Evolutionary conservation across 176 grass and related monocot genomes (phyloP), one percentile per base, ranked within the genome.

Genomic region (Triticum turgidum): DNA sequence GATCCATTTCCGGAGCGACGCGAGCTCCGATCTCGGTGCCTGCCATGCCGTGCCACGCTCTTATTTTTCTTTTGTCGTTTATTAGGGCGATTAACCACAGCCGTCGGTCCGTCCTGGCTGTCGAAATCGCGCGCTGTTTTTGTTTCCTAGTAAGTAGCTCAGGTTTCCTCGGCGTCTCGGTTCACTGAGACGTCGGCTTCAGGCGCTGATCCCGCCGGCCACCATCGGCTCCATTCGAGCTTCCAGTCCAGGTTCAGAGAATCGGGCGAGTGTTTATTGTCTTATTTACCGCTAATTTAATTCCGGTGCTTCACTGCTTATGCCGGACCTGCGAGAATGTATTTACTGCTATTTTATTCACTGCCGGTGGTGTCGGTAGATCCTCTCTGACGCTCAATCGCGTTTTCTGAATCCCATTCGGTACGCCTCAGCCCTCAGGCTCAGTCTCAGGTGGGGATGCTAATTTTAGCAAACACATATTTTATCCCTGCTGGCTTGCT

Each of bases 381-480:
- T 90, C 89, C 66, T 79, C 77, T n/a, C 44, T 75, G 9, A 25
- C 35, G 5, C 20, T 14, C 33, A 0, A 73, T 65, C 17, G 13
- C 3, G 42, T 29, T 75, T 25, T 29, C 15, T 73, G 9, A 29
- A 75, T 18, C 42, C 72, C 22, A 51, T 75, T 30, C 0, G 72
- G 27, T 22, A 66, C 29, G 1, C 82, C 52, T 82, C 30, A 17
- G 5, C 15, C 51, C 51, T 18, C 54, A 21, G 51, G 1, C 51
- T 58, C 17, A 3, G 52, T 14, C 44, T 47, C 44, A 49, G 52
- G 7, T n/a, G 32, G 20, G 44, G 11, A 6, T 79, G 44, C 84
- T 83, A 90, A 73, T 73, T 83, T 79, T 73, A 29, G 41, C 72
- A 52, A 37, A 15, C 11, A 9, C 39, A 0, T 38, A 59, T 76